Percentiles rank a stretch among this genome's conserved stretches.
Conservation (phyloP, 768 basidiomycete species). For the Psilocybe cyanescens region DNA sequence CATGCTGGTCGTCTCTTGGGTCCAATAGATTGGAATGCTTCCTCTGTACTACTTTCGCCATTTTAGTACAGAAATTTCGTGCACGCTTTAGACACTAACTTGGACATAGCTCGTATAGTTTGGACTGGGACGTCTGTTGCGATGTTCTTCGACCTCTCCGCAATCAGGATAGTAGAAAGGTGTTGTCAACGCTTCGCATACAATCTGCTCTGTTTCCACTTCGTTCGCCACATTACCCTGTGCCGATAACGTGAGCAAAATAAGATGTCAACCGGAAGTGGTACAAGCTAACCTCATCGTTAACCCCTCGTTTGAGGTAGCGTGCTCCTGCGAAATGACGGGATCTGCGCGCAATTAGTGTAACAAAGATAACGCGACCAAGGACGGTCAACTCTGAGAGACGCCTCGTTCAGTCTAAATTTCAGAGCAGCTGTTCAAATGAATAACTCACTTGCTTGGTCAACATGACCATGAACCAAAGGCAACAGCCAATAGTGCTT, state of each 20-base stretch:
- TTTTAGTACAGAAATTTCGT: neutral
- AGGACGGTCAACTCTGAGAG: conserved; percentile 86
- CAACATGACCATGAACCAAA: conserved; percentile 93
- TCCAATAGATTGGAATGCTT: conserved; percentile 96
- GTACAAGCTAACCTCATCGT: conserved; percentile 69
- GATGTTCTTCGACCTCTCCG: conserved; percentile 31
- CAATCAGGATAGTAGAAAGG: conserved; percentile 80
- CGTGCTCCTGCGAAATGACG: conserved; percentile 95
- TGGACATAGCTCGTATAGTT: conserved; percentile 97
- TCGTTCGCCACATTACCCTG: conserved; percentile 99
- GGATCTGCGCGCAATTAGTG: conserved; percentile 93
- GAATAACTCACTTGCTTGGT: conserved; percentile 86
- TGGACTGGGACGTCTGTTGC: conserved; percentile 67
- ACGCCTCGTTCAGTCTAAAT: neutral
- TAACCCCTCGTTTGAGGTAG: conserved; percentile 93
- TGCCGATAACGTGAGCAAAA: neutral
- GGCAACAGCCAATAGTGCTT: conserved; percentile 87
- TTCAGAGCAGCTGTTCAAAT: neutral
- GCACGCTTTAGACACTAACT: conserved; percentile 35
- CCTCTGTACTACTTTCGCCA: conserved; percentile 73
- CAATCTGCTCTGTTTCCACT: conserved; percentile 98
- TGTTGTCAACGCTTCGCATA: conserved; percentile 87
- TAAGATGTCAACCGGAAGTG: neutral
- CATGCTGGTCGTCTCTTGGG: conserved; percentile 90
- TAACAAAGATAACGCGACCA: conserved; percentile 89